These are phyloP conservation scores for Wilcoxina mikolae DNA, from an alignment of 495 filamentous ascomycete species.

Conservation along the genomic window DNA sequence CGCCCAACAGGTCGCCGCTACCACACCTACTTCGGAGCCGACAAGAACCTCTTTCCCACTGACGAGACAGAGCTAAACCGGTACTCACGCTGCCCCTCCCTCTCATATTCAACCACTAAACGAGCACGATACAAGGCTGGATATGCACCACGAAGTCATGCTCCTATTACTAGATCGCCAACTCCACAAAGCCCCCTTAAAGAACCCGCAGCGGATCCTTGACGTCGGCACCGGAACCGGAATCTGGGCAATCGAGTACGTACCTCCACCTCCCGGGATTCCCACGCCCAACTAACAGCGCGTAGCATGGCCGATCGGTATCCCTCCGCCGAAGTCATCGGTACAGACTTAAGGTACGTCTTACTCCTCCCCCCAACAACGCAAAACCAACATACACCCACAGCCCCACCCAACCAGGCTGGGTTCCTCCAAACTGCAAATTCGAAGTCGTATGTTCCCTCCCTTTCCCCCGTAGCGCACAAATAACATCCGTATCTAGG, in stretches of 20 bases:
- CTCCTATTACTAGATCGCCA: background rate
- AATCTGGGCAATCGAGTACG: background rate
- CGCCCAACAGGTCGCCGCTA: background rate
- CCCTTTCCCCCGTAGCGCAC: too few species aligned
- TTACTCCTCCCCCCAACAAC: background rate
- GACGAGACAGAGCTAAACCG: background rate
- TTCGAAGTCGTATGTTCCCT: too few species aligned
- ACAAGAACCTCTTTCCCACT: background rate
- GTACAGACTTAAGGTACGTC: background rate
- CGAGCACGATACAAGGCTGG: background rate
- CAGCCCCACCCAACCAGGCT: background rate
- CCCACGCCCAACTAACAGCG: too few species aligned
- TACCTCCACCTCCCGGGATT: too few species aligned
- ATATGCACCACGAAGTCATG: background rate
- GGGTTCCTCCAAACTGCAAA: background rate
- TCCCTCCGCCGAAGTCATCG: background rate
- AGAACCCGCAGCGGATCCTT: background rate
- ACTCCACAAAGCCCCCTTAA: background rate
- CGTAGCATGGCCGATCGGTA: background rate
- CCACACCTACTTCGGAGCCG: background rate
- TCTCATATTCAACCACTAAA: background rate
- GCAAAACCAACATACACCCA: background rate
- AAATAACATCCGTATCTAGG: too few species aligned
- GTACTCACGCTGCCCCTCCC: background rate
- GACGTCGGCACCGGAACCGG: too few species aligned